Percentiles rank a stretch among this genome's conserved stretches.
Evolutionary conservation across 169 alveolate species (phyloP).

Genomic region (Plasmodium cynomolgi): DNA sequence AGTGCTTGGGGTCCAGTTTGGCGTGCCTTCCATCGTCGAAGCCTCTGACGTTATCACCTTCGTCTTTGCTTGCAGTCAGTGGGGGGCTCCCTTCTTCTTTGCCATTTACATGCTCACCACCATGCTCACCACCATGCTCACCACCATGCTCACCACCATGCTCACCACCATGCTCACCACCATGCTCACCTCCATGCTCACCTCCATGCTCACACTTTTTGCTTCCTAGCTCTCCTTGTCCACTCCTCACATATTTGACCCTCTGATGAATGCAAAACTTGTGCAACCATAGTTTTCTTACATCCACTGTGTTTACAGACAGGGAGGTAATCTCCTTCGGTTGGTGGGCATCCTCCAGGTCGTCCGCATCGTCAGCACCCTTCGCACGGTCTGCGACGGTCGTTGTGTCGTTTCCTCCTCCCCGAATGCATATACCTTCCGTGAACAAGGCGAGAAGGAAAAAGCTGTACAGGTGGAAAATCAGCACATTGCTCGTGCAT

Average conservation of each 20-base stretch:
- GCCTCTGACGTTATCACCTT: not conserved
- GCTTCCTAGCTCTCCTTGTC: not conserved
- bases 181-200: no score
- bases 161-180: not conserved
- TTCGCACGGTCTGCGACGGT: not conserved
- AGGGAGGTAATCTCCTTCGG: not conserved
- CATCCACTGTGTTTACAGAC: not conserved
- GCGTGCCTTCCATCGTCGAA: not conserved
- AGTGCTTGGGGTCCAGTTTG: not conserved
- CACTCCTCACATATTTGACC: not conserved
- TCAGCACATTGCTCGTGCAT: slow-evolving; percentile 38
- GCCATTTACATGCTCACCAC: not conserved
- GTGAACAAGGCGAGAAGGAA: slow-evolving; percentile 44
- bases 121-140: not conserved
- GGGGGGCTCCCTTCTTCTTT: not conserved
- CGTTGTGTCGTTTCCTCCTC: not conserved
- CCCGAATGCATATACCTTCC: slow-evolving; percentile 36
- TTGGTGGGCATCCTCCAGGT: not conserved
- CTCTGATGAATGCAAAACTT: not conserved
- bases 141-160: not conserved
- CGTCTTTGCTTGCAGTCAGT: not conserved
- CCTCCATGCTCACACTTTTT: not conserved
- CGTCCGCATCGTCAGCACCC: not conserved
- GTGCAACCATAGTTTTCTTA: not conserved
- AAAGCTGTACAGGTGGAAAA: slow-evolving; percentile 54